Percentiles rank a stretch among this genome's conserved stretches.
phyloP scores from a whole-genome alignment of 164 flowering plant genomes.

The Pachysandra terminalis region DNA sequence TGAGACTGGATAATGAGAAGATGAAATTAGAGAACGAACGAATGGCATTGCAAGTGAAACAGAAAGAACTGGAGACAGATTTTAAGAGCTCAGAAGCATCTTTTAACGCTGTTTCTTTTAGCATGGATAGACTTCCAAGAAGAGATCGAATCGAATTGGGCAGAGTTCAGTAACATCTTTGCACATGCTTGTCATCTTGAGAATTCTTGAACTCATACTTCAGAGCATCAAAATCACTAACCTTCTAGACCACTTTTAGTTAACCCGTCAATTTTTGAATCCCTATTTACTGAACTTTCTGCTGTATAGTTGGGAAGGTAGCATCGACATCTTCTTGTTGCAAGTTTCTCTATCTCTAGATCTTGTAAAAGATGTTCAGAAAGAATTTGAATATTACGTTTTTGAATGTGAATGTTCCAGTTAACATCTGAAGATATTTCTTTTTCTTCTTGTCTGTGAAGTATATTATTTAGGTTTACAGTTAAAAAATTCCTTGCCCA shows the following conservation, averaged over 20 bases:
- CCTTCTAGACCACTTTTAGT: not conserved
- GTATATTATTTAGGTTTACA: no score
- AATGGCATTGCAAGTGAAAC: slow-evolving; percentile 43
- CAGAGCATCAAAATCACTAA: not conserved
- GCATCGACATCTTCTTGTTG: not conserved
- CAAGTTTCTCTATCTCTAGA: not conserved
- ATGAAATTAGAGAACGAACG: slow-evolving; percentile 48
- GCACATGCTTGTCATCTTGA: not conserved
- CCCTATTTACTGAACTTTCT: not conserved
- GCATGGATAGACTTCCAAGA: slow-evolving; percentile 25
- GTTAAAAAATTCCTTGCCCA: not conserved
- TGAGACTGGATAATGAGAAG: slow-evolving; percentile 56
- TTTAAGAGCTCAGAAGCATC: slow-evolving; percentile 27
- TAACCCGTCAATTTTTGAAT: not conserved
- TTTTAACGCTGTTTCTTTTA: slow-evolving; percentile 17
- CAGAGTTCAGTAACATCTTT: slow-evolving; percentile 23
- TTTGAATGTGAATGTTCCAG: not conserved
- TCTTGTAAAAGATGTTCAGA: not conserved
- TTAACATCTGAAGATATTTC: not conserved
- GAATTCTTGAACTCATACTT: not conserved
- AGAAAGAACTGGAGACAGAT: slow-evolving; percentile 33
- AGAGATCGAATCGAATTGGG: slow-evolving; percentile 30
- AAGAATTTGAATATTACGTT: not conserved
- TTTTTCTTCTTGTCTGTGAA: not conserved
- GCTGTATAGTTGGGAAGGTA: slow-evolving; percentile 11